Evolutionary conservation across 345 rosid genomes (phyloP).

Genomic region (Citrus trifoliata): DNA sequence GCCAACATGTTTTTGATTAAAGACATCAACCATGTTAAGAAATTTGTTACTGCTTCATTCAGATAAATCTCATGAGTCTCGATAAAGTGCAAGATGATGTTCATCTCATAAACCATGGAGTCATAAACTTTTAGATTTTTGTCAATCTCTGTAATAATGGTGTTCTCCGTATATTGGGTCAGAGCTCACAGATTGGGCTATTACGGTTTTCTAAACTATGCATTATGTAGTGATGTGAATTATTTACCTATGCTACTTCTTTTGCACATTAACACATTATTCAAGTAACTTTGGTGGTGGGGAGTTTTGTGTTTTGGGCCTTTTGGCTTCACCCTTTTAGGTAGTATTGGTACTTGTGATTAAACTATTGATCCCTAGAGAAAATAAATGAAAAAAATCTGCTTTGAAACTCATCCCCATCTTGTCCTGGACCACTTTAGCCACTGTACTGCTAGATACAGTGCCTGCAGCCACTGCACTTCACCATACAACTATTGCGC

Average conservation of each 20-base stretch:
- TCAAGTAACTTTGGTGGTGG: neutral
- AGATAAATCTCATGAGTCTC: neutral
- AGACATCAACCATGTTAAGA: neutral
- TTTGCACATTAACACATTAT: neutral
- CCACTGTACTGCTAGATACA: neutral
- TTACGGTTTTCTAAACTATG: neutral
- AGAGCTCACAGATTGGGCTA: neutral
- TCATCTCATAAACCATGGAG: neutral
- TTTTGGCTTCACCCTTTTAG: neutral
- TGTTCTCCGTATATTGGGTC: neutral
- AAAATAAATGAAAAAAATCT: neutral
- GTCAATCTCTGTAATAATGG: neutral
- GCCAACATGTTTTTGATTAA: neutral
- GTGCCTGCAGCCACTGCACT: neutral
- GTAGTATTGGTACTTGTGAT: neutral
- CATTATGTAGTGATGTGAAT: neutral
- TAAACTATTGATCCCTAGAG: neutral
- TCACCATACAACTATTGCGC: neutral
- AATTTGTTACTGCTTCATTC: neutral
- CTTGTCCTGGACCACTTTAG: neutral
- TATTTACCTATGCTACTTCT: neutral
- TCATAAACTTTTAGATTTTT: neutral
- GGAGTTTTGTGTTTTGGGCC: constrained; percentile 1
- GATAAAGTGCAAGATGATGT: neutral
- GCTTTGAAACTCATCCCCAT: neutral